phyloP scores from a whole-genome alignment of 345 rosid genomes.

The Limnanthes douglasii region DNA sequence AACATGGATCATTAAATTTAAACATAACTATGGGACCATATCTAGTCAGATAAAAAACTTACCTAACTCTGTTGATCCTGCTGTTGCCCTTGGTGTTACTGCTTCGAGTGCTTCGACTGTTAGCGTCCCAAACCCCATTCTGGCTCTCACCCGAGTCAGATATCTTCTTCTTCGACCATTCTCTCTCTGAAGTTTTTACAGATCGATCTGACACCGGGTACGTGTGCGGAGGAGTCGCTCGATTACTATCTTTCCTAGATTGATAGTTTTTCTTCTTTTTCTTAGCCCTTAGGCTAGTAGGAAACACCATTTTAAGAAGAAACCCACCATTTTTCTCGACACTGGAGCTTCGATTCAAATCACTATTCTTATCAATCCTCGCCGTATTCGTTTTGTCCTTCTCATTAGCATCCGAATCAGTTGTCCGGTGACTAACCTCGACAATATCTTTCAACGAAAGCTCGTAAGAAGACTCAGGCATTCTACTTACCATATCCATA shows the following conservation, averaged over 20 bases:
- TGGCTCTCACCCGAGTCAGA: constrained; percentile 22
- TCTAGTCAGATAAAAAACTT: too few relatives aligned
- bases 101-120: constrained; percentile 30
- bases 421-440: constrained; percentile 27
- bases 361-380: constrained; percentile 12
- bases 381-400: constrained; percentile 3
- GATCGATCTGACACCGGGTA: constrained; percentile 25
- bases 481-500: constrained; percentile 78
- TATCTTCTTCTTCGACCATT: constrained; percentile 56
- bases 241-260: constrained; percentile 6
- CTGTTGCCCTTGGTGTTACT: constrained; percentile 26
- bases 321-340: constrained; percentile 30
- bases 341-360: constrained; percentile 22
- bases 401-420: too few relatives aligned
- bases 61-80: constrained; percentile 22
- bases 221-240: constrained; percentile 29
- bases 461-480: constrained; percentile 89
- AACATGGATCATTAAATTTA: too few relatives aligned
- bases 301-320: constrained; percentile 60
- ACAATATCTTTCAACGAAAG: constrained; percentile 74
- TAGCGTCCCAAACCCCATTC: constrained; percentile 18
- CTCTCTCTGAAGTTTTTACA: constrained; percentile 23
- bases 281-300: constrained; percentile 31
- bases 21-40: too few relatives aligned
- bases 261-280: constrained; percentile 15